Percentiles rank a stretch among this genome's conserved stretches.
These are phyloP conservation scores for Lachnellula subtilissima DNA, from an alignment of 2,329 filamentous ascomycete species.

Conservation along the genomic window DNA sequence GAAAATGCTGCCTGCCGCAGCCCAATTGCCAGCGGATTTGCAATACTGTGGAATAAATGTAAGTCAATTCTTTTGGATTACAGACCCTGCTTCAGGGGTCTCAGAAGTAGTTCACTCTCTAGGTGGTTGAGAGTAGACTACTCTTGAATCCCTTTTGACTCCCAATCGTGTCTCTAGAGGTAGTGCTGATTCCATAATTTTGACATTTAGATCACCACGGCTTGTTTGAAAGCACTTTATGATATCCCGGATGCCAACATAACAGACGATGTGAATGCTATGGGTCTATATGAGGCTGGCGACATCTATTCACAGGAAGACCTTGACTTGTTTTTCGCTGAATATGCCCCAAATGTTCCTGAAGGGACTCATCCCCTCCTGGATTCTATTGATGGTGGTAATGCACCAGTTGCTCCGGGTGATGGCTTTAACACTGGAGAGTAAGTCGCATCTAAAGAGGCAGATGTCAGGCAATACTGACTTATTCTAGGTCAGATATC, in stretches of 20 bases:
- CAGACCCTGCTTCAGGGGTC: no score
- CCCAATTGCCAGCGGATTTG: slow-evolving; percentile 8
- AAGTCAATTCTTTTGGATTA: slow-evolving; percentile 33
- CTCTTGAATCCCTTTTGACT: slow-evolving; percentile 35
- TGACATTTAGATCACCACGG: slow-evolving; percentile 43
- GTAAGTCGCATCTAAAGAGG: background rate
- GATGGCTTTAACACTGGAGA: slow-evolving; percentile 28
- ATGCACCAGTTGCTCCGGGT: slow-evolving; percentile 18
- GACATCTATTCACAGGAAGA: slow-evolving; percentile 48
- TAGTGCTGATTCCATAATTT: no score
- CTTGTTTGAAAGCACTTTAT: slow-evolving; percentile 52
- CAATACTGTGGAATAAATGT: slow-evolving; percentile 48
- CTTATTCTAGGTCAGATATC: slow-evolving; percentile 25
- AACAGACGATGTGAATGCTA: slow-evolving; percentile 39
- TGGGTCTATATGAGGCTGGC: slow-evolving; percentile 50
- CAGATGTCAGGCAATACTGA: no score
- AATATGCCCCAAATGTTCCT: slow-evolving; percentile 36
- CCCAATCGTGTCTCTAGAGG: background rate
- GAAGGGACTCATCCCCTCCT: slow-evolving; percentile 30
- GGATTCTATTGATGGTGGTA: slow-evolving; percentile 31
- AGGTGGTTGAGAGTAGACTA: slow-evolving; percentile 47
- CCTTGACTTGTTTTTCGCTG: slow-evolving; percentile 42
- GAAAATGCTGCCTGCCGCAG: slow-evolving; percentile 1
- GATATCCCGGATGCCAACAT: slow-evolving; percentile 37
- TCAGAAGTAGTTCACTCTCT: slow-evolving; percentile 18